A percentile compares a stretch with the other conserved stretches of the same genome.
These are phyloP conservation scores for Marchantia paleacea DNA, from an alignment of 225 moss, liverwort and hornwort genomes.

Conservation along the genomic window DNA sequence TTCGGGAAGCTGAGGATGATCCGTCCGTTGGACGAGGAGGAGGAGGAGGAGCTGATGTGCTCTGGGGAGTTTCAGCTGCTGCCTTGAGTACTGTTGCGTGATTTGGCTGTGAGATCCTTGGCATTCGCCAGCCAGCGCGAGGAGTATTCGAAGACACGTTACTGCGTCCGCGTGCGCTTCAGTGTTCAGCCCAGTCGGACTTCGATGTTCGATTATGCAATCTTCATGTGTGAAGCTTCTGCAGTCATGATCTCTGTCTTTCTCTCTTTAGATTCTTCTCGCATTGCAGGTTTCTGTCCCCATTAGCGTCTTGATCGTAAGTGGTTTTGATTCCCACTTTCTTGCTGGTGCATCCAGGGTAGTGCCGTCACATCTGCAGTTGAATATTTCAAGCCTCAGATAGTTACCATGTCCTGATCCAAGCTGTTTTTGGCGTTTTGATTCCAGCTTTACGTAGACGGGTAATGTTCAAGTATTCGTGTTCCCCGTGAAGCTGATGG, in stretches of 20 bases:
- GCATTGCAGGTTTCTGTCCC: not conserved
- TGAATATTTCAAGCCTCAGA: not conserved
- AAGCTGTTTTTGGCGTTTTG: not conserved
- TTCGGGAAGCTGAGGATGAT: not conserved
- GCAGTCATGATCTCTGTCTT: not conserved
- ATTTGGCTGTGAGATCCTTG: not conserved
- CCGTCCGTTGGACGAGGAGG: constrained; percentile 1
- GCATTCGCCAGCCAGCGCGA: not conserved
- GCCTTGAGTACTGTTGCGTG: not conserved
- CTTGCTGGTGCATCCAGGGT: not conserved
- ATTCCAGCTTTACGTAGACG: not conserved
- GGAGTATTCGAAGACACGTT: not conserved
- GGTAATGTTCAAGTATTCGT: not conserved
- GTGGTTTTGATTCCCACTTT: not conserved
- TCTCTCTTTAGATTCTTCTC: not conserved
- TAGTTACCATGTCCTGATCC: not conserved
- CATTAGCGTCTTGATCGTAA: no score
- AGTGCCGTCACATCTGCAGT: not conserved
- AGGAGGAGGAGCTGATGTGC: not conserved
- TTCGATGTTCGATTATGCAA: not conserved
- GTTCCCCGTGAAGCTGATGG: not conserved
- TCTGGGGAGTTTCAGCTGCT: not conserved
- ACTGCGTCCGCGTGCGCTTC: not conserved
- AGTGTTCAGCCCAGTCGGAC: not conserved
- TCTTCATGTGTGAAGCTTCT: not conserved